Percentiles rank a stretch among this genome's conserved stretches.
phyloP scores from a whole-genome alignment of 2,329 filamentous ascomycete species.

The Colletotrichum agaves region DNA sequence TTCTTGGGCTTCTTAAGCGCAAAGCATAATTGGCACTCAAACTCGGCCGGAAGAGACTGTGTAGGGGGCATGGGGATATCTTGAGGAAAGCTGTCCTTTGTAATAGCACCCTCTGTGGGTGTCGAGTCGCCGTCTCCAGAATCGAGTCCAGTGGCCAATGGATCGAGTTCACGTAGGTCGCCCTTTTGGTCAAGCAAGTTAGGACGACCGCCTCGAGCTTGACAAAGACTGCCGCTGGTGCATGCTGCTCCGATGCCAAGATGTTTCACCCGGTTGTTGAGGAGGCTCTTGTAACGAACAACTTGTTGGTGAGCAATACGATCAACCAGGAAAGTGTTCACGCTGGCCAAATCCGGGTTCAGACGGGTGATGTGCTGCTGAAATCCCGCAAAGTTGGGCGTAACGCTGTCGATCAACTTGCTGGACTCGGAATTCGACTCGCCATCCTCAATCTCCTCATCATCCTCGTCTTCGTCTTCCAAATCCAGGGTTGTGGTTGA shows the following conservation, averaged over 20 bases:
- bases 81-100: constrained; percentile 77
- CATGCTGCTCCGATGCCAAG: constrained; percentile 71
- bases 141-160: constrained; percentile 58
- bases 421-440: constrained; percentile 71
- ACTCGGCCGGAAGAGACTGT: constrained; percentile 80
- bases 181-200: constrained; percentile 69
- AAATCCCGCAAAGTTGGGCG: constrained; percentile 81
- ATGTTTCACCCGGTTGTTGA: constrained; percentile 78
- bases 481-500: constrained; percentile 41
- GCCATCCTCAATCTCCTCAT: constrained; percentile 67
- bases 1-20: constrained; percentile 86
- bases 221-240: constrained; percentile 70
- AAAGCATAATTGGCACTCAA: constrained; percentile 91
- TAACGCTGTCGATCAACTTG: constrained; percentile 73
- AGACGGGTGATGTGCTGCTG: constrained; percentile 76
- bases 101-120: constrained; percentile 75
- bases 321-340: constrained; percentile 74
- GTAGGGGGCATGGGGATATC: constrained; percentile 88
- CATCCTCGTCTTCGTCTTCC: constrained; percentile 68
- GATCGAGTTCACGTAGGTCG: constrained; percentile 69
- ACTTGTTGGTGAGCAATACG: constrained; percentile 86
- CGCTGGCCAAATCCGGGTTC: constrained; percentile 74
- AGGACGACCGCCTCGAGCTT: constrained; percentile 73
- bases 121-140: constrained; percentile 71
- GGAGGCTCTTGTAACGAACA: constrained; percentile 80